Evolutionary conservation across 2,329 filamentous ascomycete genomes (phyloP), one percentile per base, ranked within the genome.

Genomic region (Aspergillus sp.): DNA sequence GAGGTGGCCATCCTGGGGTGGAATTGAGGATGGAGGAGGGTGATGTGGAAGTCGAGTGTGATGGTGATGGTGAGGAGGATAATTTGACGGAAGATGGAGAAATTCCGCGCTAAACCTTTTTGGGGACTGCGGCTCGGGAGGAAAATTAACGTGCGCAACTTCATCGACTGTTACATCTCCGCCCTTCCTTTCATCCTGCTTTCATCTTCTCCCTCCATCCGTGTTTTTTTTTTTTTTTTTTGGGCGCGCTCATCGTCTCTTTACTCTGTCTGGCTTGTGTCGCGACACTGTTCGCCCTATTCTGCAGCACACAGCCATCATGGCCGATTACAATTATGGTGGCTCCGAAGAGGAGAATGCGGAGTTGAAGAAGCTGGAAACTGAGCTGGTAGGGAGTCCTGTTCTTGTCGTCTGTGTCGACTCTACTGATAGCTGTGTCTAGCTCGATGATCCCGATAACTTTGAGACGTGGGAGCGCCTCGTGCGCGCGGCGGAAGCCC

Each of bases 391-490:
- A 81, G 65, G 87, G 55, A n/a, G 14, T 6, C 35, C 35, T 17
- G 35, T n/a, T 38, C 3, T 38, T 8, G 16, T 17, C 11, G 8
- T 38, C 11, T 38, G 16, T 38, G 35, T 17, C 16, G 16, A 41
- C 60, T 47, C 48, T 47, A 51, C 41, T 19, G 49, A 47, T 49
- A 4, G 11, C 17, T 41, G 24, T 35, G 26, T 58, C 35, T 61
- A 86, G 83, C 61, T 77, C 48, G 80, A 81, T 53, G 89, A 96
- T 60, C 82, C 90, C 11, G 94, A 99, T 72, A 92, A 90, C 67
- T 97, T 96, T 66, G 93, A 96, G 64, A 82, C 83, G 55, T 99
- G 94, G 94, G 93, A 97, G 74, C 93, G 90, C 72, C 83, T 97
- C 51, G 86, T 96, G 60, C 86, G 86, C 63, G 85, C 87, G 46